Base-by-base conservation (phyloP, 2,329 filamentous ascomycete genomes). In the Endoconidiophora polonica region DNA sequence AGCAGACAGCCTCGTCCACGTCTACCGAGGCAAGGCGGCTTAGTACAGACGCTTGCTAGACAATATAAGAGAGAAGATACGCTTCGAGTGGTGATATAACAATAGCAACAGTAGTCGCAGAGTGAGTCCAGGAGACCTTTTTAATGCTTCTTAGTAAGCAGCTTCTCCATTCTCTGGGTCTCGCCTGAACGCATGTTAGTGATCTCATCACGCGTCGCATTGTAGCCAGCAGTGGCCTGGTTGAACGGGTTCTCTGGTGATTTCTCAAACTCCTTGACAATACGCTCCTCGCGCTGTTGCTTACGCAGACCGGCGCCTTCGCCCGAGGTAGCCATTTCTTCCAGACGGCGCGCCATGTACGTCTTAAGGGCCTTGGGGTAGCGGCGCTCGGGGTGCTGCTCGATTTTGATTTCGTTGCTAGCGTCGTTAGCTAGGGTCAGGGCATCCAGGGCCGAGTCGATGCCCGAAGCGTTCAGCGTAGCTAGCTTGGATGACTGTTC, bases 201-300 rank as follows among this genome's bases (percentile, higher is more conserved):
- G 42, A 94, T 59, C 59, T 98, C 90, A 3, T 86, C 85, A 65
- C 77, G 82, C 20, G 73, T 76, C 49, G 85, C 77, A 65, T 98
- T 85, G 66, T 86, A 93, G 2, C 71, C 65, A 2, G 79, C 84
- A 47, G 70, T 77, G 14, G 81, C 79, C 68, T 94, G 86, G 67
- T 94, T 94, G 68, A 94, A 91, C 12, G 91, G 91, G 64, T 98
- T 98, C 59, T 96, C 90, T 1, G 85, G 81, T 60, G 83, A 84
- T 71, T 86, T 93, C 65, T 94, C 83, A 64, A 96, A 98, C 68
- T 96, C 91, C 71, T 94, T 93, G 55, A 76, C 68, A 57, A 94
- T 84, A 60, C 81, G 73, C 55, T 90, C 83, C 59, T 88, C 80
- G 65, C 84, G 82, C 74, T 95, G 88, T 58, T 93, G 77, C 58